Base-by-base conservation (phyloP, 1,284 basidiomycete species). In the Heterobasidion occidentale region DNA sequence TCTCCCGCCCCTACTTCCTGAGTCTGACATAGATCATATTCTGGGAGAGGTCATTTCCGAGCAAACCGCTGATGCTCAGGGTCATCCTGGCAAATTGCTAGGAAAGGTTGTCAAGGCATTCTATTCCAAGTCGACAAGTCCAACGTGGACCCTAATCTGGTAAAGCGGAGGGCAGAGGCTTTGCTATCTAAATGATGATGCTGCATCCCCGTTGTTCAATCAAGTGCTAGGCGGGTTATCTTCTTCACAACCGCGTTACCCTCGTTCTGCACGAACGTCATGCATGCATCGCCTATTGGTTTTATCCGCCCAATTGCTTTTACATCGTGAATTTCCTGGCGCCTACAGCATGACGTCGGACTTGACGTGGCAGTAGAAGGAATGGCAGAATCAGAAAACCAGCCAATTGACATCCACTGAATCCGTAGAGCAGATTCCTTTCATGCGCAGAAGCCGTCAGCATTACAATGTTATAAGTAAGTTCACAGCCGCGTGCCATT, bases 81-180 rank as follows among this genome's bases (percentile, higher is more conserved):
- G 61, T 62, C 62, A 72, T 61, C 58, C 71, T 60, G 68, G 76
- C 63, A 71, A 74, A 66, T 62, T 67, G 59, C 60, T 73, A 15
- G 83, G 83, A 49, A 63, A 69, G 46, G 68, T 87, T 57, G 77
- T 84, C 69, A 86, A 84, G 65, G 68, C 71, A 14, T 88, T 89
- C 65, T 88, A 85, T 66, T 65, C 73, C 14, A 71, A 72, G 74
- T 88, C 3, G 83, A 88, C 65, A 81, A 77, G 63, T 76, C 78
- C 7, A 67, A 65, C 17, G 84, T 88, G 2, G 79, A 86, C 62
- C 63, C 78, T 2, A 72, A 76, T 49, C 64, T 82, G 46, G 83
- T 89, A 14, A 84, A 79, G 61, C 66, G 71, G 52, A 76, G 79
- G 60, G 73, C 76, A 11, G 71, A 77, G 45, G 69, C 65, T 33